Conservation (phyloP, 2,329 filamentous ascomycete genomes). For the Trichophaea hybrida region DNA sequence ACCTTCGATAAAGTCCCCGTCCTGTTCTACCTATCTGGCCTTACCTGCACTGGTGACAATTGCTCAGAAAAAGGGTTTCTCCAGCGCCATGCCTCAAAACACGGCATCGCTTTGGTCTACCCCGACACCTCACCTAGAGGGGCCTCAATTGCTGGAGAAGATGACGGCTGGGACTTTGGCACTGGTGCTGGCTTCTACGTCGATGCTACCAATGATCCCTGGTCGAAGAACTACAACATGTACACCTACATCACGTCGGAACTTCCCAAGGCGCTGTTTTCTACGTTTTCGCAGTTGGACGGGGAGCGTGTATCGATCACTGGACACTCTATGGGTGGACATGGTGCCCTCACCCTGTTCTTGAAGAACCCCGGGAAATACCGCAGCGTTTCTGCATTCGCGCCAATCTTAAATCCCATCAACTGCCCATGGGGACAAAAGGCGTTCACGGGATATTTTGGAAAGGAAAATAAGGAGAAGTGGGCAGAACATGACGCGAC, state of each 20-base stretch:
- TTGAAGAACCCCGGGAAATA: slow-evolving; percentile 84
- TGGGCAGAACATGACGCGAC: slow-evolving; percentile 90
- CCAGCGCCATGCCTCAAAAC: slow-evolving; percentile 62
- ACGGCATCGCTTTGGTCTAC: slow-evolving; percentile 82
- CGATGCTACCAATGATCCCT: slow-evolving; percentile 65
- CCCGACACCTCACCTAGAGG: slow-evolving; percentile 90
- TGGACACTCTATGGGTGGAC: slow-evolving; percentile 94
- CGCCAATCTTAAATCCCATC: slow-evolving; percentile 74
- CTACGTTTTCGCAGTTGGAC: slow-evolving; percentile 55
- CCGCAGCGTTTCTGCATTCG: slow-evolving; percentile 76
- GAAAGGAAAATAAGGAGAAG: slow-evolving; percentile 51
- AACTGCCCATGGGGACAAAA: slow-evolving; percentile 90
- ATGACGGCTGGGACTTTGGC: slow-evolving; percentile 84
- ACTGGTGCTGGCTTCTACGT: slow-evolving; percentile 89
- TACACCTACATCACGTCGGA: slow-evolving; percentile 83
- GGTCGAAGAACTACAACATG: slow-evolving; percentile 73
- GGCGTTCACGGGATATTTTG: slow-evolving; percentile 84
- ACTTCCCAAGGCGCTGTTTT: slow-evolving; percentile 64
- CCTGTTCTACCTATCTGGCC: slow-evolving; percentile 80
- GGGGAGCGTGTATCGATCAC: slow-evolving; percentile 59
- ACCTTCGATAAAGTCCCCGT: slow-evolving; percentile 53
- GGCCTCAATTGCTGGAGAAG: slow-evolving; percentile 64
- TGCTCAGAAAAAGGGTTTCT: slow-evolving; percentile 77
- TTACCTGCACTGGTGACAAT: slow-evolving; percentile 90
- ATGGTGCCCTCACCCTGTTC: slow-evolving; percentile 84